These are phyloP conservation scores for Termitomyces sp. DNA, from an alignment of 768 basidiomycete species.

Conservation along the genomic window DNA sequence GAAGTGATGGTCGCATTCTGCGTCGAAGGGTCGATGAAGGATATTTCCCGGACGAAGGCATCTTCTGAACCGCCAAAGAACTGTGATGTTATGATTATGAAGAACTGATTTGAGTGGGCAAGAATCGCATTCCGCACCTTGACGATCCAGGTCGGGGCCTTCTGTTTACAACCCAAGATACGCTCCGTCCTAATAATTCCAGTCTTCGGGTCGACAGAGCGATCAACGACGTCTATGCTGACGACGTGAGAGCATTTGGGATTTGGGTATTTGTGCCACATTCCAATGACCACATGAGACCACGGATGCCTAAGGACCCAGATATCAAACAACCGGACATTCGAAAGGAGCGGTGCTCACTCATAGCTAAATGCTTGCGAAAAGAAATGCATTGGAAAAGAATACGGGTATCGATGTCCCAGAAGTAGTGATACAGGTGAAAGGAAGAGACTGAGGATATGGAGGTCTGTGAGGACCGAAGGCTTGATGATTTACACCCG, in stretches of 20 bases:
- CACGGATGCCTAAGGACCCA: constrained; percentile 66
- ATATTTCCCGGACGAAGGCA: constrained; percentile 92
- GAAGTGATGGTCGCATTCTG: constrained; percentile 83
- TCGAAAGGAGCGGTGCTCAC: constrained; percentile 40
- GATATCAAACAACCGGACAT: constrained; percentile 10
- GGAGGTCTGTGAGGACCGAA: constrained; percentile 12
- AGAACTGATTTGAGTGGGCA: not conserved
- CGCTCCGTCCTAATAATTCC: constrained; percentile 92
- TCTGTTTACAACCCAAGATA: constrained; percentile 87
- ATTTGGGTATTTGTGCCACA: constrained; percentile 97
- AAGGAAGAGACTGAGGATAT: constrained; percentile 9
- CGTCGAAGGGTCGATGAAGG: constrained; percentile 82
- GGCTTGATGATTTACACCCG: constrained; percentile 2
- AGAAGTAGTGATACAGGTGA: constrained; percentile 22
- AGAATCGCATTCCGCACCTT: constrained; percentile 52
- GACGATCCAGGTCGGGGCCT: constrained; percentile 87
- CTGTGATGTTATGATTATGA: constrained; percentile 35
- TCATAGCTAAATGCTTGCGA: constrained; percentile 81
- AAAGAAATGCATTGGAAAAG: constrained; percentile 72
- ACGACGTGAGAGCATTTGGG: constrained; percentile 86
- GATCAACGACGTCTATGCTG: constrained; percentile 82
- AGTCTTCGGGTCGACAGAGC: constrained; percentile 74
- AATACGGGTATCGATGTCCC: constrained; percentile 19
- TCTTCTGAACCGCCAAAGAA: constrained; percentile 91
- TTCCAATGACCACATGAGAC: constrained; percentile 86